Conservation (phyloP, 208 protist species). For the Leishmania major region DNA sequence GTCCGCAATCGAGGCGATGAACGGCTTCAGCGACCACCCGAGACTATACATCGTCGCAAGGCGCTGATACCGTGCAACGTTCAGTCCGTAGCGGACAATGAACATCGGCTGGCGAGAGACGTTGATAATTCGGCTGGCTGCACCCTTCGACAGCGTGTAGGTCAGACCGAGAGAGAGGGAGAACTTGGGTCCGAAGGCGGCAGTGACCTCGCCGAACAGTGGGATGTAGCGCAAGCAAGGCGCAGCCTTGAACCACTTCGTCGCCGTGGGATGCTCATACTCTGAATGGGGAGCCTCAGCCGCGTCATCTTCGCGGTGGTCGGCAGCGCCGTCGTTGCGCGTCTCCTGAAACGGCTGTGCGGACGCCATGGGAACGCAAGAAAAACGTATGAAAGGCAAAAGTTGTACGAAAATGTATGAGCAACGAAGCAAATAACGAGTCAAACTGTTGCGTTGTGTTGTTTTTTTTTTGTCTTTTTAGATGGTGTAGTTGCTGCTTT, state of each 20-base stretch:
- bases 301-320: not conserved
- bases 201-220: slow-evolving; percentile 38
- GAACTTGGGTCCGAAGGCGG: slow-evolving; percentile 46
- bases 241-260: slow-evolving; percentile 14
- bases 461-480: not conserved
- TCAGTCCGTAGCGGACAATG: slow-evolving; percentile 25
- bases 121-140: slow-evolving; percentile 40
- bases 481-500: slow-evolving; percentile 1
- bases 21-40: slow-evolving; percentile 52
- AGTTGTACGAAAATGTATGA: not conserved
- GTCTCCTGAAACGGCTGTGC: not conserved
- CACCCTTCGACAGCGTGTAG: slow-evolving; percentile 47
- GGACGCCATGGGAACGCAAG: slow-evolving; percentile 6
- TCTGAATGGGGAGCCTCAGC: not conserved
- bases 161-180: slow-evolving; percentile 31
- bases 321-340: not conserved
- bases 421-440: not conserved
- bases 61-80: slow-evolving; percentile 41
- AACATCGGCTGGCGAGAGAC: slow-evolving; percentile 48
- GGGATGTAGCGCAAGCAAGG: slow-evolving; percentile 38
- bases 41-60: slow-evolving; percentile 35
- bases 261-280: slow-evolving; percentile 16
- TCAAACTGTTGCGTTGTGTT: not conserved
- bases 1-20: slow-evolving; percentile 46
- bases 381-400: not conserved